A percentile compares a stretch with the other conserved stretches of the same genome.
These are phyloP conservation scores for Vanrija pseudolonga DNA, from an alignment of 1,284 basidiomycete genomes.

Conservation along the genomic window DNA sequence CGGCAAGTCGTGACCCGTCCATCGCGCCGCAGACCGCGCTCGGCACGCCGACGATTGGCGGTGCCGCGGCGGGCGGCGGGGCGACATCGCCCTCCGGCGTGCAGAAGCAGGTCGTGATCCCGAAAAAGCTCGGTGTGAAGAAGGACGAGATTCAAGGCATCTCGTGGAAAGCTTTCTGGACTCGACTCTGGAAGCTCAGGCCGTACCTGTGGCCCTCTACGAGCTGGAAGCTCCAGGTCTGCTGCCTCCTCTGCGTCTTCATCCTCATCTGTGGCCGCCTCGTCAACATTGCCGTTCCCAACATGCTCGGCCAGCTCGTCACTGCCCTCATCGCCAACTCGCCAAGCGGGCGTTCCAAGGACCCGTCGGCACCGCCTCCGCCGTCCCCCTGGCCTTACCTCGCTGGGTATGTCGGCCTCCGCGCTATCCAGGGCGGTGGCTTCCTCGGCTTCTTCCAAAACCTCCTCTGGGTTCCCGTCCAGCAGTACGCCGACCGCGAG, in stretches of 20 bases:
- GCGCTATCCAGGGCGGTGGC: slow-evolving; percentile 25
- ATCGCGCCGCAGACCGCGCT: neutral
- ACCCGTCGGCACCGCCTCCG: neutral
- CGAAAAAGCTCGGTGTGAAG: slow-evolving; percentile 37
- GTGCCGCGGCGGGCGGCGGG: neutral
- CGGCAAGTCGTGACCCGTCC: slow-evolving; percentile 7
- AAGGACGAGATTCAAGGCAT: slow-evolving; percentile 26
- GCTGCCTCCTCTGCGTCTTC: slow-evolving; percentile 27
- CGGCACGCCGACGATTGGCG: neutral
- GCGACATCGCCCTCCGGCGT: slow-evolving; percentile 2
- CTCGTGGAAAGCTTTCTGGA: slow-evolving; percentile 29
- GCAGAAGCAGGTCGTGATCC: slow-evolving; percentile 27
- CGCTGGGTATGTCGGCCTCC: slow-evolving; percentile 28
- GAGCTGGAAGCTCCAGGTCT: slow-evolving; percentile 32
- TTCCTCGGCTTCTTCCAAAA: slow-evolving; percentile 86
- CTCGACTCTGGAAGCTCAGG: slow-evolving; percentile 32
- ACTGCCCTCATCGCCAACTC: slow-evolving; percentile 25
- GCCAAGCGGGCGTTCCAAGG: slow-evolving; percentile 1
- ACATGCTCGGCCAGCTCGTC: slow-evolving; percentile 32
- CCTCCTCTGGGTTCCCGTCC: slow-evolving; percentile 94
- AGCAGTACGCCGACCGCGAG: slow-evolving; percentile 87
- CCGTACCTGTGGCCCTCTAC: slow-evolving; percentile 45
- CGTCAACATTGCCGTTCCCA: slow-evolving; percentile 33
- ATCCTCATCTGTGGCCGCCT: slow-evolving; percentile 21
- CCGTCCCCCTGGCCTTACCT: slow-evolving; percentile 30